Conservation (phyloP, 2,329 filamentous ascomycete genomes). For the Aspergillus novofumigatus region DNA sequence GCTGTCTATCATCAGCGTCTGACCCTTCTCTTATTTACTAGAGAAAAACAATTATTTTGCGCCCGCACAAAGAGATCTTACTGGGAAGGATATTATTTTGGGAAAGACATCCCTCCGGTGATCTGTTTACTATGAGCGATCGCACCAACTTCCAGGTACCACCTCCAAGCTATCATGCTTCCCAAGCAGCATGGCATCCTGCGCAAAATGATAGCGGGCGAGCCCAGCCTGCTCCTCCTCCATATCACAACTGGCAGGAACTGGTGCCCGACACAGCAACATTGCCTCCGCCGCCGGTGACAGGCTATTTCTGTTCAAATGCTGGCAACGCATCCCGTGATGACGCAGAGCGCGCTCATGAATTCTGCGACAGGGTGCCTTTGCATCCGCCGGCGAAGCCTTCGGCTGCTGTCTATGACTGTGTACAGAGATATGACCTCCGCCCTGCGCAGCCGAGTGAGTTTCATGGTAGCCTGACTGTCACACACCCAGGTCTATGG, state of each 20-base stretch:
- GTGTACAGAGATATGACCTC: conserved; percentile 44
- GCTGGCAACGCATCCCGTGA: conserved; percentile 54
- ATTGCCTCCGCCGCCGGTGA: conserved; percentile 57
- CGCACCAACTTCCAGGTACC: background rate
- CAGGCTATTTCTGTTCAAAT: conserved; percentile 51
- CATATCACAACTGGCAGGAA: conserved; percentile 60
- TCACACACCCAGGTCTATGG: conserved; percentile 39
- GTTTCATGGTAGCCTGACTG: conserved; percentile 37
- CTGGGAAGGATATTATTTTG: background rate
- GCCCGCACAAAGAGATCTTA: background rate
- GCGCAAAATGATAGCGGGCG: background rate
- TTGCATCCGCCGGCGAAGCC: conserved; percentile 48
- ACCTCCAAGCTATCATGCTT: conserved; percentile 22
- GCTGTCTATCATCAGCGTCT: background rate
- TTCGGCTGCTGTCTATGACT: conserved; percentile 39
- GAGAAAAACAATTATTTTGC: background rate
- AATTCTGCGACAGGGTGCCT: conserved; percentile 51
- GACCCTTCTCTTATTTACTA: background rate
- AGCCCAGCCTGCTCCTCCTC: conserved; percentile 41
- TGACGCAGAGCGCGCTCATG: conserved; percentile 53
- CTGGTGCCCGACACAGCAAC: conserved; percentile 55
- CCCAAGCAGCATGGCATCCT: conserved; percentile 1
- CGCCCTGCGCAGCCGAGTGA: conserved; percentile 41
- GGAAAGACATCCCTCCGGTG: background rate
- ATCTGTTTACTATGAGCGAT: background rate